Evolutionary conservation across 345 rosid species (phyloP), one percentile per base, ranked within the genome.

Genomic region (Acer saccharum): DNA sequence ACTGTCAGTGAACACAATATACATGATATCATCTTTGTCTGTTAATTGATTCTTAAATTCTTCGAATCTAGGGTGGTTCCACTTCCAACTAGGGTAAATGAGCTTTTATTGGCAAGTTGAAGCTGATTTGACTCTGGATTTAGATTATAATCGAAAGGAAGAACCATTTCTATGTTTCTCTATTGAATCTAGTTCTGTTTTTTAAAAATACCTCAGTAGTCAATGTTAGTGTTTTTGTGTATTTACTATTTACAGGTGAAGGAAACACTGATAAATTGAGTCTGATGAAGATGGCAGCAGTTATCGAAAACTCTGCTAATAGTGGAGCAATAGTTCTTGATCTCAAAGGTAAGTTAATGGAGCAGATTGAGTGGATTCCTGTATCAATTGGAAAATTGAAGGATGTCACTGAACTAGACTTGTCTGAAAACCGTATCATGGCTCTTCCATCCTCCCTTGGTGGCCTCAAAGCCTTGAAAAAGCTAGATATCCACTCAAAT

Each of bases 311-410:
- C 72, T 68, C 89, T 64, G 90, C 89, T 41, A 90, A 79, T 81
- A 80, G 61, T 23, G 84, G 87, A 63, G 79, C 83, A 41, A 39
- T 39, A 18, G 80, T 78, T 78, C 86, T 89, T 75, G 88, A 90
- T 82, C 92, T 90, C 10, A 86, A 71, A 79, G 89, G 89, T 78
- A 90, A 80, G 81, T 76, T 90, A 81, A 85, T 76, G 89, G 91
- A 90, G 79, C 80, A 81, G 78, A 41, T 89, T 54, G 92, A 91
- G 81, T 91, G 94, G 95, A 90, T 91, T 52, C 95, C 95, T 12
- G 69, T 83, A 20, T 88, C 95, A 63, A 76, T 91, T 25, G 93
- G 93, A 58, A 91, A 89, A 75, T 77, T 89, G 55, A 83, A 84
- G 32, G 77, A 48, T 68, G 78, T 89, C 32, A 84, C 81, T 2